phyloP scores from a whole-genome alignment of 495 filamentous ascomycete genomes.

The Lepraria neglecta region DNA sequence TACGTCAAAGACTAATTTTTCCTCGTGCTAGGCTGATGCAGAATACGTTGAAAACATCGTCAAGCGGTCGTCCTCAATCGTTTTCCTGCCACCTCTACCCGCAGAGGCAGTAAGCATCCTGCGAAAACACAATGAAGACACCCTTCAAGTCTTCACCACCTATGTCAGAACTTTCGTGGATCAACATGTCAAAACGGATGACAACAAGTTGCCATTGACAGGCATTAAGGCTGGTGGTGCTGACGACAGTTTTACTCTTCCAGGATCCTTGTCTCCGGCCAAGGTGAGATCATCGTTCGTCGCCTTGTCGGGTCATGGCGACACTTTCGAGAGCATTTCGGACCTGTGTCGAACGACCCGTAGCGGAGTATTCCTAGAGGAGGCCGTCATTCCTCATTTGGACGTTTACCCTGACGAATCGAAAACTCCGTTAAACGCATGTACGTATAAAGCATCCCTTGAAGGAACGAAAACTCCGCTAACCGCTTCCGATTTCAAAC shows the following conservation, averaged over 20 bases:
- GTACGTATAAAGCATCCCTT: not conserved
- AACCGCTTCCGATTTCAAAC: not conserved
- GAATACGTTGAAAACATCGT: conserved; percentile 41
- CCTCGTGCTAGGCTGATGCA: conserved; percentile 27
- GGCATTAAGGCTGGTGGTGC: conserved; percentile 39
- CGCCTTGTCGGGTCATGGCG: conserved; percentile 60
- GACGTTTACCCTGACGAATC: conserved; percentile 48
- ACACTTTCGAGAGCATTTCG: conserved; percentile 53
- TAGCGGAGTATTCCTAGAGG: conserved; percentile 63
- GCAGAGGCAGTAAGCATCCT: conserved; percentile 48
- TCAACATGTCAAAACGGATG: conserved; percentile 50
- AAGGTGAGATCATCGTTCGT: conserved; percentile 59
- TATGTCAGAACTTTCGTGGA: conserved; percentile 64
- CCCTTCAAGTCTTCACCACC: conserved; percentile 54
- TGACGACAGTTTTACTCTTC: conserved; percentile 14
- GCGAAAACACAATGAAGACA: conserved; percentile 53
- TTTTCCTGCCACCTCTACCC: conserved; percentile 59
- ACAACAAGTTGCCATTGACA: conserved; percentile 55
- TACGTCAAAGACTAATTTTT: not conserved
- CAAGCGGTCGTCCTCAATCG: conserved; percentile 50
- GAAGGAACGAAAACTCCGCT: too few species aligned
- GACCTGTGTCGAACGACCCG: conserved; percentile 59
- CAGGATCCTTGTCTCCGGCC: conserved; percentile 15
- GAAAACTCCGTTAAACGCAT: conserved; percentile 55
- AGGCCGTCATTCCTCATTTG: conserved; percentile 62